Base-by-base conservation (phyloP, 495 filamentous ascomycete species). In the Elasticomyces elasticus region DNA sequence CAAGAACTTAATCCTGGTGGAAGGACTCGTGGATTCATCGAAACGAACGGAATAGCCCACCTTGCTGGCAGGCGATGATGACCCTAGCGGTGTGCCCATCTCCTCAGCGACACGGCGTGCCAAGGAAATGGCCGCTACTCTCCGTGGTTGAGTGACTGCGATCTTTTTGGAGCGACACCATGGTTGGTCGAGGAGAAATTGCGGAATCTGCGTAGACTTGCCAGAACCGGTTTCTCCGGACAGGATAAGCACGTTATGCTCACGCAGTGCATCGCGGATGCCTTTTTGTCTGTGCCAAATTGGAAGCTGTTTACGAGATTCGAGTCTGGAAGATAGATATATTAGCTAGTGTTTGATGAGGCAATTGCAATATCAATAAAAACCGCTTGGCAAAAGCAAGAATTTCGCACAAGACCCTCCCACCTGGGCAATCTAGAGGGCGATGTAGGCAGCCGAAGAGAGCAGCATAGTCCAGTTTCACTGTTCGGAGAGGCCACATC, bases 41-140 rank as follows among this genome's bases (percentile, higher is more conserved):
- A 97, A 97, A 38, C 94, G 82, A 23, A 99, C 91, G 10, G 85
- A 85, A 62, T 96, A 99, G 19, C 94, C 94, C 15, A 99, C 94
- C 58, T 78, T 74, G 11, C 86, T 89, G 25, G 78, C 77, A 2
- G 78, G 75, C n/a, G 72, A 79, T 0, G 72, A 75, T 1, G 75
- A 77, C 5, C 80, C 81, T 6, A 97, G 70, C 13, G 86, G 82
- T 9, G 85, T 90, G 0, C 94, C 92, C 75, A 89, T 86, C 65
- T 99, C 94, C 53, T 81, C 79, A 3, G 91, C 87, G 13, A 99
- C 94, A 54, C 94, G 83, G 22, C 82, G 74, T 0, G 94, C 94
- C 41, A 99, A 77, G 2, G 87, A 89, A n/a, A 88, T 92, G 0
- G 94, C 94, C 11, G 94, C 94, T 12, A 99, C 88, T 66, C 92